A percentile compares a stretch with the other conserved stretches of the same genome.
Evolutionary conservation across 2,329 filamentous ascomycete species (phyloP).

Genomic region (Beauveria asiatica): DNA sequence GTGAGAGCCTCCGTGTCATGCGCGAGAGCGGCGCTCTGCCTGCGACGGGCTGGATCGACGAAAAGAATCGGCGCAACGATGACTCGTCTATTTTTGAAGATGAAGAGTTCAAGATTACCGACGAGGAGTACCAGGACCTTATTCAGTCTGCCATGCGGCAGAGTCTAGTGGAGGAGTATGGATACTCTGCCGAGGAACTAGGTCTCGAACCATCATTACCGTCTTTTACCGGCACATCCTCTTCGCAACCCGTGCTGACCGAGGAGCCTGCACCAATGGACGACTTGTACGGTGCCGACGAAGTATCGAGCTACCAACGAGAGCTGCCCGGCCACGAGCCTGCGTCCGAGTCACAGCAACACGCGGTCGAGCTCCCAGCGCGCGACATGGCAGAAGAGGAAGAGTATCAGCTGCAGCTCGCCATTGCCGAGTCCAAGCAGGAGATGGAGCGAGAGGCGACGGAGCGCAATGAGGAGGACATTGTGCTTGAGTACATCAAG

Average conservation of each 20-base stretch:
- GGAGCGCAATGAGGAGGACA: slow-evolving; percentile 56
- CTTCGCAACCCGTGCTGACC: background rate
- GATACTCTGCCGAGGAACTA: slow-evolving; percentile 13
- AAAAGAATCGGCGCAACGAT: slow-evolving; percentile 18
- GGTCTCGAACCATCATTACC: slow-evolving; percentile 9
- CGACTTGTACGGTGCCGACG: slow-evolving; percentile 14
- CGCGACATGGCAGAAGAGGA: slow-evolving; percentile 20
- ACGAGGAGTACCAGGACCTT: slow-evolving; percentile 49
- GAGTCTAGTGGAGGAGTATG: slow-evolving; percentile 30
- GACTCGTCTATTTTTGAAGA: slow-evolving; percentile 27
- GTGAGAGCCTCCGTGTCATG: slow-evolving; percentile 58
- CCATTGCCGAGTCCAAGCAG: slow-evolving; percentile 36
- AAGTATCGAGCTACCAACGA: slow-evolving; percentile 7
- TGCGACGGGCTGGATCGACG: slow-evolving; percentile 10
- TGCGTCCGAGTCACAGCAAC: slow-evolving; percentile 3
- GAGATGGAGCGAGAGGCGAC: slow-evolving; percentile 33
- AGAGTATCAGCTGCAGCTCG: slow-evolving; percentile 38
- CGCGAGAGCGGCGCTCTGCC: slow-evolving; percentile 20
- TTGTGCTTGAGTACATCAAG: slow-evolving; percentile 68
- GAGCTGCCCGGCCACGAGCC: slow-evolving; percentile 9
- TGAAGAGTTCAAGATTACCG: slow-evolving; percentile 39
- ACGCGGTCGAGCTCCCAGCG: slow-evolving; percentile 1
- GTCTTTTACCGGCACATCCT: background rate
- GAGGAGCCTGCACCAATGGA: slow-evolving; percentile 2
- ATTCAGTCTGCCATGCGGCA: slow-evolving; percentile 48